Base-by-base conservation (phyloP, 75 land plant species). In the Selaginella tamariscina region DNA sequence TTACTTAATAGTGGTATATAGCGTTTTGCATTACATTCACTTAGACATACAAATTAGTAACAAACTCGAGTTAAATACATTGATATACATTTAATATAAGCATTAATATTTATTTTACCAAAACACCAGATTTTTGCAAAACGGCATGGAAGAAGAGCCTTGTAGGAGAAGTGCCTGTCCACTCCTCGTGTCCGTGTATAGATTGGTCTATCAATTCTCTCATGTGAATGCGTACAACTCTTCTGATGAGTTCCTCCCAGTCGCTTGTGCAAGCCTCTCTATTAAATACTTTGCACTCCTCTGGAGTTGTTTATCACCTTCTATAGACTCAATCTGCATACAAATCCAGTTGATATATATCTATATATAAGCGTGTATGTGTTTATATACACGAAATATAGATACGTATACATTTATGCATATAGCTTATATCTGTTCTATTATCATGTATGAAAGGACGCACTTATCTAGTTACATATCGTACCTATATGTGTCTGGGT, bases 151-250 rank as follows among this genome's bases (percentile, higher is more conserved):
- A 76, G 29, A 76, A 18, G 5, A 54, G 65, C 23, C 67, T 56
- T 27, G 73, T 73, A 27, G 75, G 54, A 2, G 55, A 32, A n/a
- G 33, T 68, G 0, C 69, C 55, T 44, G 70, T 33, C 78, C 78
- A 76, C 11, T 33, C 74, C 66, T 76, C 74, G 66, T 76, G 68
- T 1, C 66, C 73, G 22, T 30, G 31, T 32, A 64, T 76, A 2
- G 66, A 55, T 30, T 62, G 65, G n/a, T 56, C 55, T 22, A 76
- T 32, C 32, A 76, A 27, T 1, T 26, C 30, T 1, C 66, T 33
- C 20, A 59, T 66, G 24, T 71, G 65, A 33, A 28, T 24, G 32
- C 49, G 49, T 71, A 76, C 0, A 76, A 73, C 32, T 71, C 64
- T 62, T 66, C 32, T 31, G 55, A 72, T n/a, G 75, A 71, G 24